These are phyloP conservation scores for Phytophthora ohioensis DNA, from an alignment of 352 stramenopile genomes.

Conservation along the genomic window DNA sequence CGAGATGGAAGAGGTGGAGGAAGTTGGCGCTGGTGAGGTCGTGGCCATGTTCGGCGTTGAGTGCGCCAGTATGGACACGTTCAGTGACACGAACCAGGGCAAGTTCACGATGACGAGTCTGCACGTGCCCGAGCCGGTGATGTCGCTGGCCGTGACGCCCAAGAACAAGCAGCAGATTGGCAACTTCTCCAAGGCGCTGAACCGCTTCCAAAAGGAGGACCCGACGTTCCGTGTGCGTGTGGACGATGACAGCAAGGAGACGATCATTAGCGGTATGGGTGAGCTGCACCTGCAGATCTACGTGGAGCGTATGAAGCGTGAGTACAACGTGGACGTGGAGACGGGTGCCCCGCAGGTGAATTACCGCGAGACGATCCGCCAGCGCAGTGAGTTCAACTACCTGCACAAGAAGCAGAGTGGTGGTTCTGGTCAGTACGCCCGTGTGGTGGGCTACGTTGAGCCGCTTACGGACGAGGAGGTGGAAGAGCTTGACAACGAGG, in stretches of 20 bases:
- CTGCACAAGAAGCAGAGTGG: slow-evolving; percentile 99
- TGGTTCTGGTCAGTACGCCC: slow-evolving; percentile 96
- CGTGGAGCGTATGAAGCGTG: slow-evolving; percentile 98
- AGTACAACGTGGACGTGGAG: slow-evolving; percentile 96
- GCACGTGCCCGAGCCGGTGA: slow-evolving; percentile 98
- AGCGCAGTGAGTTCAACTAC: slow-evolving; percentile 97
- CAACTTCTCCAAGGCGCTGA: slow-evolving; percentile 96
- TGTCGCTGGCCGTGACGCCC: slow-evolving; percentile 97
- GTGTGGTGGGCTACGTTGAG: slow-evolving; percentile 98
- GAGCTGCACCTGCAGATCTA: slow-evolving; percentile 99
- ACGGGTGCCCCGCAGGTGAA: slow-evolving; percentile 97
- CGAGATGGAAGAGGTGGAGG: slow-evolving; percentile 99
- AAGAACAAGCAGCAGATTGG: slow-evolving; percentile 94
- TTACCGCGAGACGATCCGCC: slow-evolving; percentile 98
- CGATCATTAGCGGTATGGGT: slow-evolving; percentile 99
- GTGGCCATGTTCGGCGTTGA: slow-evolving; percentile 99
- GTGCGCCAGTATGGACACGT: slow-evolving; percentile 99
- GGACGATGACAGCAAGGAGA: slow-evolving; percentile 98
- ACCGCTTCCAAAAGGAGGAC: slow-evolving; percentile 99
- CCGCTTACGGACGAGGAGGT: slow-evolving; percentile 89
- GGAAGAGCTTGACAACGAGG: slow-evolving; percentile 53
- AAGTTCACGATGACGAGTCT: slow-evolving; percentile 97
- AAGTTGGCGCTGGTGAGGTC: slow-evolving; percentile 95
- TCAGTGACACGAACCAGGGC: slow-evolving; percentile 89
- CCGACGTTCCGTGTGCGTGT: slow-evolving; percentile 97